Evolutionary conservation across 768 basidiomycete genomes (phyloP), one percentile per base, ranked within the genome.

Genomic region (Suillus fuscotomentosus): DNA sequence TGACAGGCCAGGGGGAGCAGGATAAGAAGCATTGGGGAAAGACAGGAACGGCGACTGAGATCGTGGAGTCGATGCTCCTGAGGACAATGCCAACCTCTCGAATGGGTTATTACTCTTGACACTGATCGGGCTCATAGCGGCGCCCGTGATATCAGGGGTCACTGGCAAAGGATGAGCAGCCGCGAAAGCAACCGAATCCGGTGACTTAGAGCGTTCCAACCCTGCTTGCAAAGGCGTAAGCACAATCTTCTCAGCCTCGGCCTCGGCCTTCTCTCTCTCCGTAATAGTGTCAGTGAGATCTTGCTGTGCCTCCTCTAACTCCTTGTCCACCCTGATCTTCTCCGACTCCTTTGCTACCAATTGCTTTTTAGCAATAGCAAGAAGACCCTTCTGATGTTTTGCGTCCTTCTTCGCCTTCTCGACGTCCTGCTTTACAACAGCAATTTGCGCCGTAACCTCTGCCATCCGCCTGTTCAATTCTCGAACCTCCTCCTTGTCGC

Each of bases 341-440:
- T 93, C 92, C 0, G 83, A 80, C 74, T 99, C 97, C 66, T 93
- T 90, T 5, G 91, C 86, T 31, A 84, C 85, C 34, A 99, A 80
- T 79, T 99, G 97, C 76, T 99, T 99, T 80, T 90, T 90, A 6
- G 94, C 92, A 73, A 99, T 97, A 5, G 95, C 95, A 27, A 97
- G 83, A 67, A 97, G 82, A 11, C 97, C 97, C 75, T 94, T 98
- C 80, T 98, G 96, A 72, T 97, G 94, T 75, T 97, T 91, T 2
- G 92, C 94, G 60, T 98, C 96, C 78, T 93, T 99, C 81, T 88
- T 95, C 47, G 85, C 75, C 79, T 92, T 95, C 76, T 99, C 97
- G 24, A 95, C 79, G 66, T 92, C 88, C 13, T 77, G 80, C 75
- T 91, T 95, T 60, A 89, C 74, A 13, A 79, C 72, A 54, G 91